Percentiles rank a stretch among this genome's conserved stretches.
phyloP scores from a whole-genome alignment of 345 rosid genomes.

The Chamaenerion angustifolium region DNA sequence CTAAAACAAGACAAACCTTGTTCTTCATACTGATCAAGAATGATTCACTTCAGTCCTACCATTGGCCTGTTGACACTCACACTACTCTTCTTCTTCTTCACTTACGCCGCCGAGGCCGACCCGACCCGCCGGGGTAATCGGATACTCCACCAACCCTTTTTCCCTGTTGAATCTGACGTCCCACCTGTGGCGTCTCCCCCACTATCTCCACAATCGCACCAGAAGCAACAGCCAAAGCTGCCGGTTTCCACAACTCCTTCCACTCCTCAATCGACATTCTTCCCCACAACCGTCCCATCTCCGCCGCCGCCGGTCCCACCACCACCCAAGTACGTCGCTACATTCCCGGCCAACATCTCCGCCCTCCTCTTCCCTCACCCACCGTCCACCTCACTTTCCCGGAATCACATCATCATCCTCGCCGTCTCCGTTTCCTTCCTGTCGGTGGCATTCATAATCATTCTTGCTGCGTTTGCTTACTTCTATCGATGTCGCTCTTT shows the following conservation, averaged over 20 bases:
- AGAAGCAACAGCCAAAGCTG: slow-evolving; percentile 30
- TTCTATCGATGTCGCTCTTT: slow-evolving; percentile 25
- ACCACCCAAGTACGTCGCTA: slow-evolving; percentile 22
- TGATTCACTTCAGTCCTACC: not conserved
- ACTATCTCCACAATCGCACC: slow-evolving; percentile 19
- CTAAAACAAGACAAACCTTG: not conserved
- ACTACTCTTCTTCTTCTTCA: slow-evolving; percentile 11
- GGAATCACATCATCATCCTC: slow-evolving; percentile 23
- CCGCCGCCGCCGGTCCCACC: slow-evolving; percentile 35
- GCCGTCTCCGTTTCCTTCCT: slow-evolving; percentile 44
- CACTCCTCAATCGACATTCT: slow-evolving; percentile 16
- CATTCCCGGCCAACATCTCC: slow-evolving; percentile 91
- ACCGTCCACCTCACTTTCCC: slow-evolving; percentile 18
- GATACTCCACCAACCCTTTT: slow-evolving; percentile 69
- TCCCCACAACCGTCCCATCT: slow-evolving; percentile 30
- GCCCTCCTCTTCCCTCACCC: slow-evolving; percentile 53
- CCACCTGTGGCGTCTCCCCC: slow-evolving; percentile 30
- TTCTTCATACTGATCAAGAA: not conserved
- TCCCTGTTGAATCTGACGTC: slow-evolving; percentile 17
- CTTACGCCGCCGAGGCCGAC: slow-evolving; percentile 3
- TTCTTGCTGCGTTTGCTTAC: slow-evolving; percentile 26
- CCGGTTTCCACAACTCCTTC: slow-evolving; percentile 25
- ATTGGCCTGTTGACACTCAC: slow-evolving; percentile 5
- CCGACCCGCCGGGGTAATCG: slow-evolving; percentile 19
- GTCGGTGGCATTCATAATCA: slow-evolving; percentile 32